phyloP scores from a whole-genome alignment of 768 basidiomycete species.

The Dendrothele bispora region DNA sequence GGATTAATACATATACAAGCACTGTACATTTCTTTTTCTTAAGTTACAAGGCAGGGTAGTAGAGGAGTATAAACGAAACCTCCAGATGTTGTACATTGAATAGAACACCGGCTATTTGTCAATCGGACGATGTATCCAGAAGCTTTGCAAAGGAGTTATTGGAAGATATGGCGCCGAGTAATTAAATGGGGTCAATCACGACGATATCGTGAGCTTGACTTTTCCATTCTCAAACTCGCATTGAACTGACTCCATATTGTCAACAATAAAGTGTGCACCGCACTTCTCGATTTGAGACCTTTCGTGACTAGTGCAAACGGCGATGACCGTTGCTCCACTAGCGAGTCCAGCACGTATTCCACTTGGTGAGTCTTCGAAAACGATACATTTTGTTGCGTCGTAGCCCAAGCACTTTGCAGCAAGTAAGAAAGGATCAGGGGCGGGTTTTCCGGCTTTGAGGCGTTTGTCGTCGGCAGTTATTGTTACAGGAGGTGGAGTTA shows the following conservation, averaged over 20 bases:
- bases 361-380: slow-evolving; percentile 81
- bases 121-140: too few relatives aligned
- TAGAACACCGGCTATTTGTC: too few relatives aligned
- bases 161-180: too few relatives aligned
- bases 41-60: too few relatives aligned
- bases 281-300: slow-evolving; percentile 52
- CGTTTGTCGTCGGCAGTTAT: slow-evolving; percentile 79
- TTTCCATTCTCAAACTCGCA: slow-evolving; percentile 41
- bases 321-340: slow-evolving; percentile 71
- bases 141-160: too few relatives aligned
- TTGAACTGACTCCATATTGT: slow-evolving; percentile 50
- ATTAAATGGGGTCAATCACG: too few relatives aligned
- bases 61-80: too few relatives aligned
- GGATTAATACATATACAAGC: too few relatives aligned
- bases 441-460: slow-evolving; percentile 64
- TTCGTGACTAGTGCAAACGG: slow-evolving; percentile 74
- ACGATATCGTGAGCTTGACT: slow-evolving; percentile 50
- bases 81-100: too few relatives aligned
- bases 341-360: slow-evolving; percentile 75
- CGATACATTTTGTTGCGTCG: slow-evolving; percentile 60
- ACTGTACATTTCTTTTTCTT: too few relatives aligned
- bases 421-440: slow-evolving; percentile 64
- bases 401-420: slow-evolving; percentile 60
- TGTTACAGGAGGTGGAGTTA: slow-evolving; percentile 63
- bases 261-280: slow-evolving; percentile 56